Evolutionary conservation across 257 asterid genomes (phyloP).

Genomic region (Nicotiana tabacum): DNA sequence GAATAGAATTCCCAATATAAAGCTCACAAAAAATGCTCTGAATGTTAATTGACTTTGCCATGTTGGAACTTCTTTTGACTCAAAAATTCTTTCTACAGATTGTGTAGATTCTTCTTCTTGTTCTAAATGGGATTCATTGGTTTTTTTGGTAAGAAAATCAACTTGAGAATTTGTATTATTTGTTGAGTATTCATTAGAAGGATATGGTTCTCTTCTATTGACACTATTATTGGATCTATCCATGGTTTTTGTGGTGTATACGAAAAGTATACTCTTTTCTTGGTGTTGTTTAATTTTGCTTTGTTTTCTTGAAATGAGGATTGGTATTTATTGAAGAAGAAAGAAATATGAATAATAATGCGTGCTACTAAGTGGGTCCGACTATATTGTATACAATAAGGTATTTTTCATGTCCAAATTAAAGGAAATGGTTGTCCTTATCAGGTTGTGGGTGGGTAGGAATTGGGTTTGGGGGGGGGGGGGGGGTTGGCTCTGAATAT

Average conservation of each 20-base stretch:
- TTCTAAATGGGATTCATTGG: neutral
- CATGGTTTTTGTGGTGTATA: neutral
- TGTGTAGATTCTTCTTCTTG: slow-evolving; percentile 10
- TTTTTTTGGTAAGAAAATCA: neutral
- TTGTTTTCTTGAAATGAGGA: too few species aligned
- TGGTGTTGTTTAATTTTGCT: too few species aligned
- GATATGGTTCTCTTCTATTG: neutral
- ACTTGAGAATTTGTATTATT: neutral
- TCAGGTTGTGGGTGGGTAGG: neutral
- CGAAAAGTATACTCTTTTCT: too few species aligned
- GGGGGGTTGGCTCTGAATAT: too few species aligned
- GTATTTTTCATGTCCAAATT: too few species aligned
- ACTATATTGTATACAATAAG: too few species aligned
- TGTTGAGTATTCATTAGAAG: neutral
- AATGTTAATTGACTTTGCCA: slow-evolving; percentile 56
- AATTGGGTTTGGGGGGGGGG: too few species aligned
- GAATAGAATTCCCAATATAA: slow-evolving; percentile 41
- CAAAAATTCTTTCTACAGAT: slow-evolving; percentile 41
- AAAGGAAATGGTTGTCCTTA: neutral
- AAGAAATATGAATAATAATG: neutral
- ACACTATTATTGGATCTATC: neutral
- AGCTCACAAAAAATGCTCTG: slow-evolving; percentile 56
- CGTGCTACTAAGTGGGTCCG: neutral
- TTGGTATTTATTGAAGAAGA: too few species aligned
- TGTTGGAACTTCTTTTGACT: slow-evolving; percentile 41